These are phyloP conservation scores for Lycium barbarum DNA, from an alignment of 257 asterid genomes.

Conservation along the genomic window DNA sequence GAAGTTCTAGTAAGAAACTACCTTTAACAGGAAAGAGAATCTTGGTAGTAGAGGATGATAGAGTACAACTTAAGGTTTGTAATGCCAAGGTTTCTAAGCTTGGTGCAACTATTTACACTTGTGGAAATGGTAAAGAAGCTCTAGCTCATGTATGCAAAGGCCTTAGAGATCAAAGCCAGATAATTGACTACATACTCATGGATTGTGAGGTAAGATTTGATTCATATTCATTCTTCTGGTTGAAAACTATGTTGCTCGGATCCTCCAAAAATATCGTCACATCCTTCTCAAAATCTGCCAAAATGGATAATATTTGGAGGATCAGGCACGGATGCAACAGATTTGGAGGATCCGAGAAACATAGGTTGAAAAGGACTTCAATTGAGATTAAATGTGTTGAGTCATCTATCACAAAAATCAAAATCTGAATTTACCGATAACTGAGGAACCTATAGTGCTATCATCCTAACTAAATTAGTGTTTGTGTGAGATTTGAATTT, in stretches of 20 bases:
- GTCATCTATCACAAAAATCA: too few species aligned
- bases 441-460: too few species aligned
- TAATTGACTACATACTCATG: constrained; percentile 66
- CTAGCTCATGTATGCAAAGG: constrained; percentile 46
- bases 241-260: neutral
- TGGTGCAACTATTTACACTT: constrained; percentile 51
- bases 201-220: constrained; percentile 67
- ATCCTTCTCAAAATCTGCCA: too few species aligned
- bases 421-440: too few species aligned
- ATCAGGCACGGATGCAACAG: neutral
- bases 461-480: too few species aligned
- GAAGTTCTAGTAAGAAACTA: neutral
- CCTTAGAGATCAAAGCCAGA: constrained; percentile 27
- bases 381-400: neutral
- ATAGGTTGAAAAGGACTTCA: neutral
- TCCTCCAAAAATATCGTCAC: neutral
- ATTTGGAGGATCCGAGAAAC: neutral
- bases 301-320: neutral
- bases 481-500: too few species aligned
- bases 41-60: constrained; percentile 68
- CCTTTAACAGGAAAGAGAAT: constrained; percentile 62
- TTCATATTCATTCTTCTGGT: neutral
- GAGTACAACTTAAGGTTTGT: constrained; percentile 51
- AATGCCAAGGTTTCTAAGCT: constrained; percentile 44
- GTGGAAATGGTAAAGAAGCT: constrained; percentile 67